A percentile compares a stretch with the other conserved stretches of the same genome.
These are phyloP conservation scores for Punica granatum DNA, from an alignment of 345 rosid species.

Conservation along the genomic window DNA sequence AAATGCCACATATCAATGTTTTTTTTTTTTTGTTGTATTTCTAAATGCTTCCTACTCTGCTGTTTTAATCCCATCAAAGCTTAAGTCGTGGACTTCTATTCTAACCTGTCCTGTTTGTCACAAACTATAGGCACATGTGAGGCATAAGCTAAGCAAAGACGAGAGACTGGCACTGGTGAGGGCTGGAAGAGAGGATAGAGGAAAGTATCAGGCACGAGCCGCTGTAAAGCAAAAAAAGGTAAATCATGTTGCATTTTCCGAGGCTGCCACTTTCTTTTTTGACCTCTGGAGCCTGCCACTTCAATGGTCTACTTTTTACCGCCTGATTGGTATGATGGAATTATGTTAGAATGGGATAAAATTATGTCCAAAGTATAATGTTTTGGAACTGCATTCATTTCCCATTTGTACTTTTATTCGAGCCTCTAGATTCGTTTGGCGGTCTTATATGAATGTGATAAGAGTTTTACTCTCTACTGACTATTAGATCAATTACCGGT, in stretches of 20 bases:
- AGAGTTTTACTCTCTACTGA: too few species aligned
- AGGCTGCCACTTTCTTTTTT: not conserved
- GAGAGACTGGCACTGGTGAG: slow-evolving; percentile 67
- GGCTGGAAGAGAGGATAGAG: slow-evolving; percentile 89
- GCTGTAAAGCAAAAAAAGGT: slow-evolving; percentile 90
- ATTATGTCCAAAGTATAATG: too few species aligned
- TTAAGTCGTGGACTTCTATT: not conserved
- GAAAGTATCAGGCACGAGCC: slow-evolving; percentile 53
- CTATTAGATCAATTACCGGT: not conserved
- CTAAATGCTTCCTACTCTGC: not conserved
- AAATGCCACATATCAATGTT: not conserved
- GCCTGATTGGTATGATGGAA: too few species aligned
- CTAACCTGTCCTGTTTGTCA: not conserved
- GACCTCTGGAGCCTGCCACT: not conserved
- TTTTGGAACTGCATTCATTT: too few species aligned
- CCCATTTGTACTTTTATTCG: too few species aligned
- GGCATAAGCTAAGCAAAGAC: slow-evolving; percentile 66
- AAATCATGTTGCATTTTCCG: slow-evolving; percentile 1
- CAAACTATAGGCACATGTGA: slow-evolving; percentile 62
- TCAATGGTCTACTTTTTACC: too few species aligned
- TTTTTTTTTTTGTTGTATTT: not conserved
- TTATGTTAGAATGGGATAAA: too few species aligned
- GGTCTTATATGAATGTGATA: too few species aligned
- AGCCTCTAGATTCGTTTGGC: too few species aligned
- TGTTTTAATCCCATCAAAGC: not conserved